Base-by-base conservation (phyloP, 805 yeast genomes). In the Myxozyma vanderwaltii region DNA sequence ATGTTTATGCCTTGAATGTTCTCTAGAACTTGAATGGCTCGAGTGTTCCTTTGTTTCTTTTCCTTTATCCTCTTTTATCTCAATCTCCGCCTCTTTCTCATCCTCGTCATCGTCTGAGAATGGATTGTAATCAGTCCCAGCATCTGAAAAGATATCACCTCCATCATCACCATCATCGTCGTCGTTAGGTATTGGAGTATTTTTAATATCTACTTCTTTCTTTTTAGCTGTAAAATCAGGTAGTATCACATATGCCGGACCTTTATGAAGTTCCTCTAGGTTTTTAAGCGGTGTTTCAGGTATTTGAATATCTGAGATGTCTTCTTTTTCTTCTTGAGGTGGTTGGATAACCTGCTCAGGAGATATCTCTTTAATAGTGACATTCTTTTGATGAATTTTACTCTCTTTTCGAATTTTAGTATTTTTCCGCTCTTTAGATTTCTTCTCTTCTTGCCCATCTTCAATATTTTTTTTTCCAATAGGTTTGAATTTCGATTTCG, bases 101-200 rank as follows among this genome's bases (percentile, higher is more conserved):
- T 50, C 55, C 8, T 43, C 40, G n/a, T 50, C 63, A 36, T 43
- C 57, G 21, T 54, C 64, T 1, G 56, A 56, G 17, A 61, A 58
- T 6, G 67, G 67, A 43, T 63, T 50, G 43, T 63, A 63, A 40
- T 63, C 67, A 8, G 58, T 36, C 6, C 66, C 64, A 13, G 56
- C 67, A 31, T 63, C 66, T 6, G 56, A 57, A 29, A 63, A 63
- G 12, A 63, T 63, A 33, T 63, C 62, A 17, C 56, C 38, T n/a
- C 56, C 56, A 15, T 27, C 33, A 23, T 46, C 58, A n/a, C 49
- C 64, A 4, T 53, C 56, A 19, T 59, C 63, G 15, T 48, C 52
- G 31, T n/a, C 43, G 21, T 13, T 44, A 26, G 3, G 17, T 4
- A 8, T 27, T 15, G n/a, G 19, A 12, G 24, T n/a, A 17, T 38